Conservation (phyloP, 2,329 filamentous ascomycete species). For the Aspergillus transmontanensis region DNA sequence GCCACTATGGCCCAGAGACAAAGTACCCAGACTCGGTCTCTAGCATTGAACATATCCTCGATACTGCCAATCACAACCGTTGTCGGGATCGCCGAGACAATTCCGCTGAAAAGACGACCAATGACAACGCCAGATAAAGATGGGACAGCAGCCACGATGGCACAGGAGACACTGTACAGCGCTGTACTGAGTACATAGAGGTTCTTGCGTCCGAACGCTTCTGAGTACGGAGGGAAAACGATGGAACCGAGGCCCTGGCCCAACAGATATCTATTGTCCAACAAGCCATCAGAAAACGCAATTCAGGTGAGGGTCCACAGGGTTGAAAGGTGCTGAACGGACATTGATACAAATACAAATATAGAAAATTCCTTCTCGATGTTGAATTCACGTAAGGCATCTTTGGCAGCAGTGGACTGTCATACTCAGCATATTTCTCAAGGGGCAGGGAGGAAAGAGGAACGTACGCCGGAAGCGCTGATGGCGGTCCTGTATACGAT, state of each 20-base stretch:
- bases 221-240: conserved; percentile 40
- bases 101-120: conserved; percentile 48
- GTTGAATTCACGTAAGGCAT: conserved; percentile 30
- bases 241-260: conserved; percentile 38
- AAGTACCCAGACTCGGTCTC: conserved; percentile 51
- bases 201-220: conserved; percentile 42
- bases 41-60: conserved; percentile 53
- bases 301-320: background rate
- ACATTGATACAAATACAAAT: conserved; percentile 33
- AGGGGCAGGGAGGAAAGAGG: background rate
- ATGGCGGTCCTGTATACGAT: conserved; percentile 32
- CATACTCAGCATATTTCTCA: conserved; percentile 7
- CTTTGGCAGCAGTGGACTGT: conserved; percentile 33
- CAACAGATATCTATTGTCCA: conserved; percentile 33
- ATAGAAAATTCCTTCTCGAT: conserved; percentile 29
- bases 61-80: conserved; percentile 52
- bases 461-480: conserved; percentile 38
- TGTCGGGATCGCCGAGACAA: conserved; percentile 51
- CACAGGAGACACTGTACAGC: conserved; percentile 33
- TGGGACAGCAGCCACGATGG: conserved; percentile 43
- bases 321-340: conserved; percentile 1
- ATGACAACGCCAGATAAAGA: conserved; percentile 41
- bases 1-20: conserved; percentile 49
- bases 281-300: background rate
- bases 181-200: conserved; percentile 36